phyloP scores from a whole-genome alignment of 106 monocot genomes.

The Amphibolis antarctica region DNA sequence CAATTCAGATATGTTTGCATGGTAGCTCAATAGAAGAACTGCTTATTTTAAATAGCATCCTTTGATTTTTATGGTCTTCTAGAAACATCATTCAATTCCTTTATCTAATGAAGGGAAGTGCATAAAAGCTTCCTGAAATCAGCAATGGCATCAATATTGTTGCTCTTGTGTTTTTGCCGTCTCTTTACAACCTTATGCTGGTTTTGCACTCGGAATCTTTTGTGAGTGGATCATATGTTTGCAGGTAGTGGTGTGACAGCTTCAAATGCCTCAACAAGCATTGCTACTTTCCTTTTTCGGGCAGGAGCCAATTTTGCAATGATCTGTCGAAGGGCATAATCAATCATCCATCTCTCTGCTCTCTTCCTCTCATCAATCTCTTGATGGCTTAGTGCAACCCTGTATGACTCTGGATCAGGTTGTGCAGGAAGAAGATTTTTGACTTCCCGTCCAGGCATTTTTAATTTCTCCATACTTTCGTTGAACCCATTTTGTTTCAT shows the following conservation, averaged over 20 bases:
- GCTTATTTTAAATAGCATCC: no score
- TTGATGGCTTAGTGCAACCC: constrained; percentile 56
- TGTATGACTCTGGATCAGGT: constrained; percentile 36
- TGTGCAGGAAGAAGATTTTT: constrained; percentile 26
- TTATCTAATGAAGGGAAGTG: no score
- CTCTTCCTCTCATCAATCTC: constrained; percentile 42
- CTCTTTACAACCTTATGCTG: not conserved
- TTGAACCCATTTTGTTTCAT: constrained; percentile 6
- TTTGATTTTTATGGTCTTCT: no score
- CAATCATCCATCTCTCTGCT: constrained; percentile 69
- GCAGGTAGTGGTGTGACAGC: constrained; percentile 18
- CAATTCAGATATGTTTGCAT: no score
- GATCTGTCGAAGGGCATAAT: constrained; percentile 35
- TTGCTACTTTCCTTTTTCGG: constrained; percentile 42
- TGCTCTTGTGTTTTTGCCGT: not conserved
- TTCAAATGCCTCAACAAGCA: constrained; percentile 71
- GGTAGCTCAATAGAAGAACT: no score
- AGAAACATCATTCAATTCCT: no score
- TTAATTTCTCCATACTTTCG: not conserved
- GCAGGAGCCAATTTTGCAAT: constrained; percentile 36
- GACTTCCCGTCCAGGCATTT: constrained; percentile 23
- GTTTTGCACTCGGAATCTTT: not conserved
- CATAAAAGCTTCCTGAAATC: no score
- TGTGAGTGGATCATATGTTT: not conserved
- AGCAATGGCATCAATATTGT: no score